These are phyloP conservation scores for Nothophytophthora sp. DNA, from an alignment of 352 stramenopile species.

Conservation along the genomic window DNA sequence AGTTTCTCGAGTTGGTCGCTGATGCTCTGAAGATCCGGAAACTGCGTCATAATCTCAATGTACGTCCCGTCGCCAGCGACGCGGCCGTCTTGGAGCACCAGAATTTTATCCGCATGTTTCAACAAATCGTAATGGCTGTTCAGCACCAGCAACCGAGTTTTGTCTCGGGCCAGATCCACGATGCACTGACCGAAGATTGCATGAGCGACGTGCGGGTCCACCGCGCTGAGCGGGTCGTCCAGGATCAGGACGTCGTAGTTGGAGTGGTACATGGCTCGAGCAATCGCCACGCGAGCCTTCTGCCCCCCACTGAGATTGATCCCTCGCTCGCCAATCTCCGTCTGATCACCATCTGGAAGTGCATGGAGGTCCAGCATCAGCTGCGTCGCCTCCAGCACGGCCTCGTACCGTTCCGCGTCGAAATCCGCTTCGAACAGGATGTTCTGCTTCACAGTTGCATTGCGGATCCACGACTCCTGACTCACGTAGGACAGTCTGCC, in stretches of 20 bases:
- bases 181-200: conserved; percentile 38
- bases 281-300: conserved; percentile 85
- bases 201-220: conserved; percentile 39
- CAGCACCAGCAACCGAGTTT: conserved; percentile 85
- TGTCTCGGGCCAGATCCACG: conserved; percentile 10
- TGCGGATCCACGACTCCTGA: conserved; percentile 95
- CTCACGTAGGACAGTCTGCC: conserved; percentile 77
- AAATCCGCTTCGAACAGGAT: conserved; percentile 38
- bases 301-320: conserved; percentile 95
- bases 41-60: conserved; percentile 16
- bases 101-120: conserved; percentile 30
- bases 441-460: conserved; percentile 87
- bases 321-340: conserved; percentile 95
- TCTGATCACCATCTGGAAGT: conserved; percentile 88
- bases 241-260: conserved; percentile 57
- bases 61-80: conserved; percentile 27
- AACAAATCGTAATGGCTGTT: conserved; percentile 37
- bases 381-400: conserved; percentile 75
- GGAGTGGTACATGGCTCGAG: conserved; percentile 87
- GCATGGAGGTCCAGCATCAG: conserved; percentile 83
- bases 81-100: conserved; percentile 30
- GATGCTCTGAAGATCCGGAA: conserved; percentile 26
- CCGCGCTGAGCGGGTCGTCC: conserved; percentile 39
- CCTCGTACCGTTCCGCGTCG: conserved; percentile 27
- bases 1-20: conserved; percentile 13